A percentile compares a stretch with the other conserved stretches of the same genome.
Evolutionary conservation across 2,329 filamentous ascomycete species (phyloP).

Genomic region (Rutstroemia sp.): DNA sequence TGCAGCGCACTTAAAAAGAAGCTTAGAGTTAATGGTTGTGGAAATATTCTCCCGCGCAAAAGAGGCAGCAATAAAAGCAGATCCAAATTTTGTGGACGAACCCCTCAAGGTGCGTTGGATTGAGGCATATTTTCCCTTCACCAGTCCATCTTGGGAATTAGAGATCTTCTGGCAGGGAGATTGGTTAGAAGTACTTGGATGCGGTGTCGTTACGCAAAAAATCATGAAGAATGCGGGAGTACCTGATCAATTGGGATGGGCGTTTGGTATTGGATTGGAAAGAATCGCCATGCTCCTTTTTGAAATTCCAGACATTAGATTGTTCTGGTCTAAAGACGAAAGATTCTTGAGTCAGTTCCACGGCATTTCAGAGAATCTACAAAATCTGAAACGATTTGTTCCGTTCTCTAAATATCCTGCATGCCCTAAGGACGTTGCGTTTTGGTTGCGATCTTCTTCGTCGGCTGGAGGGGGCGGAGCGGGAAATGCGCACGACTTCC

Average conservation of each 20-base stretch:
- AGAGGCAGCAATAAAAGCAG: constrained; percentile 48
- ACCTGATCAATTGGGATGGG: constrained; percentile 77
- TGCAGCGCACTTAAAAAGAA: constrained; percentile 77
- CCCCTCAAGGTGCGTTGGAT: constrained; percentile 87
- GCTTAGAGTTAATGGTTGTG: constrained; percentile 81
- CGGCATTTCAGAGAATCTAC: constrained; percentile 46
- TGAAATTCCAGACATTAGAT: constrained; percentile 88
- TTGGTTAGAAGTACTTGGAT: constrained; percentile 96
- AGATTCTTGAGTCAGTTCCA: constrained; percentile 84
- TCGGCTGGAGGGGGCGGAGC: constrained; percentile 39
- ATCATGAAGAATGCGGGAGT: constrained; percentile 72
- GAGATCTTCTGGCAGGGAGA: constrained; percentile 92
- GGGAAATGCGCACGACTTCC: constrained; percentile 49
- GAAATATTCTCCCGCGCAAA: constrained; percentile 79
- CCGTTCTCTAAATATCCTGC: constrained; percentile 89
- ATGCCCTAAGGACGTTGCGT: constrained; percentile 87
- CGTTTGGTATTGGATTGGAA: constrained; percentile 90
- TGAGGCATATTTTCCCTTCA: constrained; percentile 96
- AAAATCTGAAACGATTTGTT: constrained; percentile 55
- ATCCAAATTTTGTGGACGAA: constrained; percentile 49
- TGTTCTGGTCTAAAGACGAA: constrained; percentile 86
- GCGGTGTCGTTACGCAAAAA: constrained; percentile 78
- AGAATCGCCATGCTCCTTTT: constrained; percentile 97
- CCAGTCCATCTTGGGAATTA: constrained; percentile 89
- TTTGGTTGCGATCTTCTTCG: constrained; percentile 62